A percentile compares a stretch with the other conserved stretches of the same genome.
These are phyloP conservation scores for Eragrostis nindensis DNA, from an alignment of 176 grass and related monocot species.

Conservation along the genomic window DNA sequence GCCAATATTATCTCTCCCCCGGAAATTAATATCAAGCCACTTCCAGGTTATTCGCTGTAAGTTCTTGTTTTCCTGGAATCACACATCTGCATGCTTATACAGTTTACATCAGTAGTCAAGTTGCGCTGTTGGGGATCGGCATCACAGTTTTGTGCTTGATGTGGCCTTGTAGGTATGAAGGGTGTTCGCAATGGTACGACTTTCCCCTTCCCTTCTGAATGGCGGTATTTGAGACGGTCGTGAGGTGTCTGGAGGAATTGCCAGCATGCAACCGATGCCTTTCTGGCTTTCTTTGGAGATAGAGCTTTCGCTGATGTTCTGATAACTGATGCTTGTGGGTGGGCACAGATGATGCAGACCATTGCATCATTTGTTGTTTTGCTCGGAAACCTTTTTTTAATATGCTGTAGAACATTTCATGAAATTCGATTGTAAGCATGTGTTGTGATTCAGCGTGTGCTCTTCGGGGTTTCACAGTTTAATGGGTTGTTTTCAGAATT, in stretches of 20 bases:
- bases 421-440: not conserved
- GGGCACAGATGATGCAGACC: not conserved
- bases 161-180: too few species aligned
- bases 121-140: too few species aligned
- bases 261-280: not conserved
- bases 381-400: not conserved
- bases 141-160: too few species aligned
- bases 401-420: not conserved
- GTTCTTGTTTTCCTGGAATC: not conserved
- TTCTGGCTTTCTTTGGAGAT: too few species aligned
- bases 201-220: not conserved
- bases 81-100: not conserved
- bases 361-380: not conserved
- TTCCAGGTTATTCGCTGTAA: not conserved
- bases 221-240: not conserved
- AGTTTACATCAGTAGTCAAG: too few species aligned
- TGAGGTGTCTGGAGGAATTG: not conserved
- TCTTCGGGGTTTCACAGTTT: too few species aligned
- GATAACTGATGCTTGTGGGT: not conserved
- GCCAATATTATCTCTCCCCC: not conserved
- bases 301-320: not conserved
- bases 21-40: constrained; percentile 10
- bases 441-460: too few species aligned
- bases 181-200: not conserved
- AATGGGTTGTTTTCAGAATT: too few species aligned